phyloP scores from a whole-genome alignment of 495 filamentous ascomycete genomes.

The Penicillium soppii region DNA sequence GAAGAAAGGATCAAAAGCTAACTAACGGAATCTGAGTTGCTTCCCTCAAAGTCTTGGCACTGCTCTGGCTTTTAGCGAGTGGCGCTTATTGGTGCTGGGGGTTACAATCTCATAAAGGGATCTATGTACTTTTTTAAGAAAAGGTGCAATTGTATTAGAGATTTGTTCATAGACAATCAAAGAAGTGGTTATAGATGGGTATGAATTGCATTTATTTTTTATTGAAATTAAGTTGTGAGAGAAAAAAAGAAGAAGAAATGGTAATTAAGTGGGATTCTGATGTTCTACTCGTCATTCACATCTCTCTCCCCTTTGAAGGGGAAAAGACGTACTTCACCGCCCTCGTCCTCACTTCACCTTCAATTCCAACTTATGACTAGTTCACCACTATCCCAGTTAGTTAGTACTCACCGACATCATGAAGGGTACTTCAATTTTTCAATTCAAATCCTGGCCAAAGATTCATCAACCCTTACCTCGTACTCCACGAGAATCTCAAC shows the following conservation, averaged over 20 bases:
- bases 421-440: conserved; percentile 39
- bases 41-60: conserved; percentile 31
- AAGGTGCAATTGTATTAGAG: not conserved
- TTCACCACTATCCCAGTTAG: no score
- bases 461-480: conserved; percentile 72
- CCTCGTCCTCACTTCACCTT: not conserved
- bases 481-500: conserved; percentile 60
- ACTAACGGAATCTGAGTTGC: conserved; percentile 33
- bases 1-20: conserved; percentile 32
- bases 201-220: no score
- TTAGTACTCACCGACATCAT: conserved; percentile 32
- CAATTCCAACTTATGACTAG: not conserved
- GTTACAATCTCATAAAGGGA: conserved; percentile 4
- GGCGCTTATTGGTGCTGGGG: conserved; percentile 26
- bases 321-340: not conserved
- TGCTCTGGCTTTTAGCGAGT: conserved; percentile 37
- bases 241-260: not conserved
- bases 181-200: no score
- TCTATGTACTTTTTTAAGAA: not conserved
- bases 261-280: conserved; percentile 1
- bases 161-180: no score
- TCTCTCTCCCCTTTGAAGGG: not conserved
- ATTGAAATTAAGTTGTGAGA: not conserved
- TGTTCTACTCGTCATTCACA: conserved; percentile 10
- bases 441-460: conserved; percentile 54